Percentiles rank a stretch among this genome's conserved stretches.
These are phyloP conservation scores for Urtica urens DNA, from an alignment of 306 rosid species.

Conservation along the genomic window DNA sequence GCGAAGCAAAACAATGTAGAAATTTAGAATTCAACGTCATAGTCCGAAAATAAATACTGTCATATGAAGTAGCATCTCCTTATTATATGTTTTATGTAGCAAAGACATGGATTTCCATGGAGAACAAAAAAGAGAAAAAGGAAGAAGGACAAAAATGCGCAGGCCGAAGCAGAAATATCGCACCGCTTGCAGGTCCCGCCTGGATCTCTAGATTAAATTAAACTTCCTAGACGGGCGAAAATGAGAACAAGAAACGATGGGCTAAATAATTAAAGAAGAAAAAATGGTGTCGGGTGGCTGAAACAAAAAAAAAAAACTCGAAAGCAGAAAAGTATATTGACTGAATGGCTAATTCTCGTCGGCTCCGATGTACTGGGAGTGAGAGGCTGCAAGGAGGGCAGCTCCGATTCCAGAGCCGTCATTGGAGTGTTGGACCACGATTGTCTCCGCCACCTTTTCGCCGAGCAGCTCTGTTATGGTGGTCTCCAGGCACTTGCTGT, in stretches of 20 bases:
- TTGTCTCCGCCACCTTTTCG: constrained; percentile 31
- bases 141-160: constrained; percentile 6
- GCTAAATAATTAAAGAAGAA: neutral
- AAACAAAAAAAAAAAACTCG: neutral
- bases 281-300: neutral
- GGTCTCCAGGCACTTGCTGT: constrained; percentile 58
- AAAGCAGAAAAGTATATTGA: neutral
- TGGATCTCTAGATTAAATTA: constrained; percentile 12
- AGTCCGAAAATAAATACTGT: neutral
- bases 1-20: neutral
- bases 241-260: neutral
- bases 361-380: constrained; percentile 44
- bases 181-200: constrained; percentile 30
- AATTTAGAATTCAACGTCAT: neutral
- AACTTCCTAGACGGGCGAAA: constrained; percentile 10
- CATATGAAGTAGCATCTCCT: neutral
- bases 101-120: neutral
- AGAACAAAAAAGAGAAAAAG: neutral
- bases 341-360: too few relatives aligned
- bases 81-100: neutral
- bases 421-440: constrained; percentile 44
- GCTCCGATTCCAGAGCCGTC: constrained; percentile 96
- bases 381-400: constrained; percentile 77
- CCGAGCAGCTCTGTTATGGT: constrained; percentile 61
- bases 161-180: constrained; percentile 22